phyloP scores from a whole-genome alignment of 495 filamentous ascomycete species.

The Penicillium robsamsonii region DNA sequence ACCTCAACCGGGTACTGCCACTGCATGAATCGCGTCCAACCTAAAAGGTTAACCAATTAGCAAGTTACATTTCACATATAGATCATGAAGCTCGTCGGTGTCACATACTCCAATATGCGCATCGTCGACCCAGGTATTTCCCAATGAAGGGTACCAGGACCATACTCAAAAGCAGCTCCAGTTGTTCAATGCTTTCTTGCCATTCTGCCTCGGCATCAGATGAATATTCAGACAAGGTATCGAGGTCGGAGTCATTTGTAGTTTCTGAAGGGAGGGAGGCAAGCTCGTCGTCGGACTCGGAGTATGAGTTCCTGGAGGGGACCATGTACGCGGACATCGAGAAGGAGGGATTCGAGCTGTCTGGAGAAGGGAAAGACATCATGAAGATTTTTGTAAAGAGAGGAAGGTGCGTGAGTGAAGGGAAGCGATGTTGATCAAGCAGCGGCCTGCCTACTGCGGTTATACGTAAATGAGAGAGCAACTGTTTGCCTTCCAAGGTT shows the following conservation, averaged over 20 bases:
- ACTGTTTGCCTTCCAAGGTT: constrained; percentile 9
- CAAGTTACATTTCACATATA: neutral
- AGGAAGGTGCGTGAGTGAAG: constrained; percentile 8
- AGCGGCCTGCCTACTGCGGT: constrained; percentile 44
- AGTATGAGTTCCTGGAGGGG: constrained; percentile 38
- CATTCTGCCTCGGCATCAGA: constrained; percentile 91
- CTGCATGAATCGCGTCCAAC: constrained; percentile 71
- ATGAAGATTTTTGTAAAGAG: constrained; percentile 13
- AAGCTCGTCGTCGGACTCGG: constrained; percentile 62
- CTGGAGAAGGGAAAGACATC: constrained; percentile 31
- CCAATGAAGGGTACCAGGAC: constrained; percentile 88
- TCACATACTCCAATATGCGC: constrained; percentile 87
- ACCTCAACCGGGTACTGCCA: constrained; percentile 74
- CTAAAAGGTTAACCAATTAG: constrained; percentile 34
- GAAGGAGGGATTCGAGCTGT: constrained; percentile 44
- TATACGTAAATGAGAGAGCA: constrained; percentile 24
- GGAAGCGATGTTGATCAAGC: constrained; percentile 21
- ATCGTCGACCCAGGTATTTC: constrained; percentile 88
- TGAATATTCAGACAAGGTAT: constrained; percentile 53
- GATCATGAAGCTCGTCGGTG: neutral
- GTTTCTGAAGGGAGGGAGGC: constrained; percentile 77
- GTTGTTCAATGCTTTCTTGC: constrained; percentile 87
- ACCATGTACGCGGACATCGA: constrained; percentile 44
- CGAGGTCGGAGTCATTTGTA: constrained; percentile 56
- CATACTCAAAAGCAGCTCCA: constrained; percentile 90